These are phyloP conservation scores for Chrysoporthe austroafricana DNA, from an alignment of 2,329 filamentous ascomycete species.

Conservation along the genomic window DNA sequence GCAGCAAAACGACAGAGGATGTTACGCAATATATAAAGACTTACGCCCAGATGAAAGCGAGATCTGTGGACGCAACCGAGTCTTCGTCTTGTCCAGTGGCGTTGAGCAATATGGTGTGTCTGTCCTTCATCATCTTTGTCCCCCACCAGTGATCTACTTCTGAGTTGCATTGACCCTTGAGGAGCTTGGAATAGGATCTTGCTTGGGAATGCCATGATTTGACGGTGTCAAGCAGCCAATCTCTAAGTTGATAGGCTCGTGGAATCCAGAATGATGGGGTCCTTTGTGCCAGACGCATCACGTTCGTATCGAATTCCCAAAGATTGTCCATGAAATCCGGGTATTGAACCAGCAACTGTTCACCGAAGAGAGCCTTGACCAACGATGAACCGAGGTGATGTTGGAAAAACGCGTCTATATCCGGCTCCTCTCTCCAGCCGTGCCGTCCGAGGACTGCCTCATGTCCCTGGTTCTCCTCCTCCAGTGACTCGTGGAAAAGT, in stretches of 20 bases:
- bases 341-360: not conserved
- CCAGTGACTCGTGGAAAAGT: not conserved
- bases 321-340: not conserved
- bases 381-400: slow-evolving; percentile 1
- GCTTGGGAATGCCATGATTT: not conserved
- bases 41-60: slow-evolving; percentile 2
- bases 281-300: not conserved
- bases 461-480: not conserved
- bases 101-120: not conserved
- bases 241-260: not conserved
- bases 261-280: not conserved
- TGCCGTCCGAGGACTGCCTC: not conserved
- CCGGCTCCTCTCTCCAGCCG: not conserved
- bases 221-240: not conserved
- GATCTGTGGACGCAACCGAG: not conserved
- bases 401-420: not conserved
- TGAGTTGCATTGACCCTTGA: not conserved
- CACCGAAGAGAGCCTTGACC: not conserved
- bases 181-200: not conserved
- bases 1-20: not conserved
- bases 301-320: slow-evolving; percentile 1
- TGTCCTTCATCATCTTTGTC: slow-evolving; percentile 4
- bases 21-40: not conserved
- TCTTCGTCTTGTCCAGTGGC: not conserved
- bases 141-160: not conserved